These are phyloP conservation scores for Didymella exigua DNA, from an alignment of 2,329 filamentous ascomycete species.

Conservation along the genomic window DNA sequence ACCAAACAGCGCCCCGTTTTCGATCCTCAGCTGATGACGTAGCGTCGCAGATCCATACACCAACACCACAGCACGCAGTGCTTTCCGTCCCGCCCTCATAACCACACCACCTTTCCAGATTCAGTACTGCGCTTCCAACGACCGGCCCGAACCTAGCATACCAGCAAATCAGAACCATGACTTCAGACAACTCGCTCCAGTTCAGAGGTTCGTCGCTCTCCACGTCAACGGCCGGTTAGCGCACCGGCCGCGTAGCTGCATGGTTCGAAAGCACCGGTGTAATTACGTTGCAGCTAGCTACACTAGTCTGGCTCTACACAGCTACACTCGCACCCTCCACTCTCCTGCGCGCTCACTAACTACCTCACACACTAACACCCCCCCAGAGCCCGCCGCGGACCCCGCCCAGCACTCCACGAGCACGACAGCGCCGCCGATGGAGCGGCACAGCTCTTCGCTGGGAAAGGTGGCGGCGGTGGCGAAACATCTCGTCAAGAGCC, in stretches of 20 bases:
- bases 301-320: conserved; percentile 2
- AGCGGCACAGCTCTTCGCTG: conserved; percentile 8
- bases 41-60: neutral
- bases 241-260: neutral
- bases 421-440: neutral
- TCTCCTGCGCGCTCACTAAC: too few species aligned
- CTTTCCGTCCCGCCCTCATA: conserved; percentile 3
- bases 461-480: conserved; percentile 10
- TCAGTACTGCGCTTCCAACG: neutral
- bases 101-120: neutral
- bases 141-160: neutral
- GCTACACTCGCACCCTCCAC: too few species aligned
- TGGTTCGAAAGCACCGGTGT: neutral
- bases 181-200: conserved; percentile 3
- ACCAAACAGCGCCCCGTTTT: neutral
- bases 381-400: conserved; percentile 3
- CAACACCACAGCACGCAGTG: neutral
- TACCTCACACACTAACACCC: neutral
- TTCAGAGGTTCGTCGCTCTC: conserved; percentile 6
- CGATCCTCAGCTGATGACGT: neutral
- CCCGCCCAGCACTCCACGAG: too few species aligned
- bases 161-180: conserved; percentile 2
- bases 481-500: conserved; percentile 12
- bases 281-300: neutral
- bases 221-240: neutral